Percentiles rank a stretch among this genome's conserved stretches.
Evolutionary conservation across 129 eudicot species (phyloP).

Genomic region (Flaveria linearis): DNA sequence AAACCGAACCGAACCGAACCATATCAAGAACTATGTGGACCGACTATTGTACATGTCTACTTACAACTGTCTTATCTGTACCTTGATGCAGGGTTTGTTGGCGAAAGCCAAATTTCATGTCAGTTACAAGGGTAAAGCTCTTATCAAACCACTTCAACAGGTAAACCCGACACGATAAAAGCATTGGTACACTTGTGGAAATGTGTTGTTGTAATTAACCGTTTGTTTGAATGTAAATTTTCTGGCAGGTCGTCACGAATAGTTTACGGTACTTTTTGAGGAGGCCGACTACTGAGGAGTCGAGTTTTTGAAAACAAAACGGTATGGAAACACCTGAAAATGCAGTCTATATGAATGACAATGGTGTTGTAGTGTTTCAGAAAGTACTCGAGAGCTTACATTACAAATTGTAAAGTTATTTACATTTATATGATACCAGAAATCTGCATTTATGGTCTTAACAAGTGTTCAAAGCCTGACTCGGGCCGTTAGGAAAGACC

Average conservation of each 20-base stretch:
- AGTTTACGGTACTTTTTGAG: conserved; percentile 93
- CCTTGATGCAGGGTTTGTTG: conserved; percentile 65
- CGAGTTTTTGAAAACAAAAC: conserved; percentile 64
- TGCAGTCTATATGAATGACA: conserved; percentile 18
- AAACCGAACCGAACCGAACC: no score
- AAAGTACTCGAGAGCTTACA: conserved; percentile 25
- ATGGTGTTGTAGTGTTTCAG: conserved; percentile 26
- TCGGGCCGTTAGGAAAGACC: not conserved
- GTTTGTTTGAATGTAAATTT: not conserved
- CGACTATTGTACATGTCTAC: no score
- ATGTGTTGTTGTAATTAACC: not conserved
- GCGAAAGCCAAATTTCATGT: conserved; percentile 97
- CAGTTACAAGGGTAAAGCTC: conserved; percentile 77
- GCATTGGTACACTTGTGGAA: not conserved
- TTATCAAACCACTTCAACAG: conserved; percentile 89
- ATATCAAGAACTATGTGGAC: no score
- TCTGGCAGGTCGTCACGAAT: conserved; percentile 73
- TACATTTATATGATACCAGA: conserved; percentile 29
- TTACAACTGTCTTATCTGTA: not conserved
- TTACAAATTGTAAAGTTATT: conserved; percentile 34
- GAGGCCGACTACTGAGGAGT: conserved; percentile 87
- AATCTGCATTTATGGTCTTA: conserved; percentile 21
- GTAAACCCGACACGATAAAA: conserved; percentile 37
- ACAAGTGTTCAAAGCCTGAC: not conserved
- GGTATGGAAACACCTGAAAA: not conserved